Percentiles rank a stretch among this genome's conserved stretches.
Conservation (phyloP, 2,329 filamentous ascomycete species). For the Fulvia fulva region DNA sequence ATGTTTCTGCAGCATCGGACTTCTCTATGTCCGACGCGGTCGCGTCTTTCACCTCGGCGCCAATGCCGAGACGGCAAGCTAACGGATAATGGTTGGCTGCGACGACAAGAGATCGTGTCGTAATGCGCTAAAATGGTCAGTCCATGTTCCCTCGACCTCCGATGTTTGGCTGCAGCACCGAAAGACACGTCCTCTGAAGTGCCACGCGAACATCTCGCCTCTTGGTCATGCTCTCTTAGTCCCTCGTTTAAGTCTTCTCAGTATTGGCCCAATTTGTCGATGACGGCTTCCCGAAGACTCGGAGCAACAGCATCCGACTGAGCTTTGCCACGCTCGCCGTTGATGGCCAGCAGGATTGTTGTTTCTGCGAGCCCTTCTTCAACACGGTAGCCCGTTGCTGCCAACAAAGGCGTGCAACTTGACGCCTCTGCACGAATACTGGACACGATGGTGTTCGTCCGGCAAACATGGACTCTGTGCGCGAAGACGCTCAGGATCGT, state of each 20-base stretch:
- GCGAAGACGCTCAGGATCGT: slow-evolving; percentile 56
- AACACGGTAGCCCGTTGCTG: background rate
- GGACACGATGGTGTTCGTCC: slow-evolving; percentile 27
- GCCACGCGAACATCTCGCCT: background rate
- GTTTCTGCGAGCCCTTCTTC: background rate
- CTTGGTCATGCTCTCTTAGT: background rate
- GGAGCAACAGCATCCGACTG: background rate
- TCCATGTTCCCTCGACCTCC: background rate
- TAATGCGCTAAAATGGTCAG: background rate
- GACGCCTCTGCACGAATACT: background rate
- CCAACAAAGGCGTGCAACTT: background rate
- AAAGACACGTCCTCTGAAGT: background rate
- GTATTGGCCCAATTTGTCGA: background rate
- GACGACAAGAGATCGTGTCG: background rate
- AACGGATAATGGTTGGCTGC: background rate
- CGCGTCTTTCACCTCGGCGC: background rate
- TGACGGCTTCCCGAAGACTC: background rate
- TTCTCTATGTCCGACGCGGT: background rate
- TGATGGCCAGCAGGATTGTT: background rate
- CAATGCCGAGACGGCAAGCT: background rate
- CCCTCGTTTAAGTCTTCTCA: background rate
- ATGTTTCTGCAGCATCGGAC: background rate
- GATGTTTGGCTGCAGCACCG: background rate
- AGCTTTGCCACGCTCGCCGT: background rate
- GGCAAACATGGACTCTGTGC: slow-evolving; percentile 54